A percentile compares a stretch with the other conserved stretches of the same genome.
Conservation (phyloP, 139 green algal species). For the Parachlorella kessleri region DNA sequence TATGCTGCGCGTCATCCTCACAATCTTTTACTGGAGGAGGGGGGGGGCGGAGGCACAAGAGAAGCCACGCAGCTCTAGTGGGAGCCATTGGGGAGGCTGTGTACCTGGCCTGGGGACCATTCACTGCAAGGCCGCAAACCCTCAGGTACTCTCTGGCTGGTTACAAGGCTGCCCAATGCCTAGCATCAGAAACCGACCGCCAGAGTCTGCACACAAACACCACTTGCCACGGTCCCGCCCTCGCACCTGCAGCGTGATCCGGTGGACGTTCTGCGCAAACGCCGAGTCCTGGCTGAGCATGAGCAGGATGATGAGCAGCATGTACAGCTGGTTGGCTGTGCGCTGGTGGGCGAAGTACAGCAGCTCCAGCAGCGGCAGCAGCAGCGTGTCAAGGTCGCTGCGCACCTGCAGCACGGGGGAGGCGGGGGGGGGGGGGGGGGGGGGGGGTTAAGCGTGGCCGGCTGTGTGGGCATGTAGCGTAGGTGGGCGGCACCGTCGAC, state of each 20-base stretch:
- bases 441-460: no score
- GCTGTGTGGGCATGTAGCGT: neutral
- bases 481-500: neutral
- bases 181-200: neutral
- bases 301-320: conserved; percentile 86
- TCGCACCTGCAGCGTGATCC: conserved; percentile 36
- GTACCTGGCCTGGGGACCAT: no score
- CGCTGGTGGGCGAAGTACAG: conserved; percentile 41
- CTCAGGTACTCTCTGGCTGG: no score
- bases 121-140: no score
- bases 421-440: no score
- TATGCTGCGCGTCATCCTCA: no score
- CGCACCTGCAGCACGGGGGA: conserved; percentile 5
- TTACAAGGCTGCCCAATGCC: no score
- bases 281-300: conserved; percentile 84
- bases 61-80: no score
- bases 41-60: no score
- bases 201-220: neutral
- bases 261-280: conserved; percentile 79
- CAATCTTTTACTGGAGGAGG: no score
- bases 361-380: conserved; percentile 74
- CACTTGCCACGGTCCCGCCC: no score
- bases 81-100: no score
- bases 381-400: conserved; percentile 68
- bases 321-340: conserved; percentile 65